Evolutionary conservation across 192 early-diverging fungal species (phyloP), one percentile per base, ranked within the genome.

Genomic region (Paraglomus brasilianum): DNA sequence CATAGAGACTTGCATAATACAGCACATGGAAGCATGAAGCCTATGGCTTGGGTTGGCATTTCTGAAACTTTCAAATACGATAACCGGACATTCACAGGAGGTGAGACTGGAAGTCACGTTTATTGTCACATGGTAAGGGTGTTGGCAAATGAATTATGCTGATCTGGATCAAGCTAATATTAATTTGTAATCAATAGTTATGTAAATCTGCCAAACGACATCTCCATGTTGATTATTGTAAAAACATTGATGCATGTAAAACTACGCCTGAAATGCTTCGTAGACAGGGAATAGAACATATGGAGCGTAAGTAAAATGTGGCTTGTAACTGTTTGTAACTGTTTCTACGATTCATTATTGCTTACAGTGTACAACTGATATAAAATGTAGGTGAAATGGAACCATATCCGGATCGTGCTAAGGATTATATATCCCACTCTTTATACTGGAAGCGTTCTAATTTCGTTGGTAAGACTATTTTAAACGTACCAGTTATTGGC

Each of bases 111-210:
- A 11, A 56, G 40, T 43, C 56, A 56, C 21, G 74, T 73, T 50
- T 46, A 80, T 6, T 78, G 77, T 61, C 68, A 62, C n/a, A 77
- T 70, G 72, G 72, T 80, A 53, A 49, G 77, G 47, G 11, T 17
- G 44, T 5, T 17, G 11, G 3, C 21, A 22, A 22, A n/a, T 42
- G 10, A 10, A 40, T 22, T 71, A 7, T 70, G 21, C 13, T 9
- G 24, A 22, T 42, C 44, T 15, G 24, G 38, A 67, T 36, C 21
- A 6, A 70, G 24, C 5, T n/a, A 9, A 57, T 48, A n/a, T 22
- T 14, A 51, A 40, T 53, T 5, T n/a, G n/a, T n/a, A n/a, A n/a
- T n/a, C n/a, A n/a, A n/a, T 44, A 63, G 52, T n/a, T 49, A 39
- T 69, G 67, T 45, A 52, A 69, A 69, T 40, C 55, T 30, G 21